Percentiles rank a stretch among this genome's conserved stretches.
Conservation (phyloP, 345 rosid species). For the Gossypium thurberi region DNA sequence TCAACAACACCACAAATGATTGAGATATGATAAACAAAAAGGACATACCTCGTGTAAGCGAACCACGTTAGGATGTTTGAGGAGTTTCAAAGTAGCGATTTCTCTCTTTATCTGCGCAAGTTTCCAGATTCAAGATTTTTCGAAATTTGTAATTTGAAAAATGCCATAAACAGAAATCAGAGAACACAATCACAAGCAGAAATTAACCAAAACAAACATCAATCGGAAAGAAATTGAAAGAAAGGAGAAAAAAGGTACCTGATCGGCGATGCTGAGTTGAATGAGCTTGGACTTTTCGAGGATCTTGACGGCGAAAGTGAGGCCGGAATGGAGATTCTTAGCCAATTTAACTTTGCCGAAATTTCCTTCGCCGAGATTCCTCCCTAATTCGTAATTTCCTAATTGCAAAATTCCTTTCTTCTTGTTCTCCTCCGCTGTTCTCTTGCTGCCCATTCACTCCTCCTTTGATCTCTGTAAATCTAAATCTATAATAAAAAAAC, state of each 20-base stretch:
- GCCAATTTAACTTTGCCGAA: slow-evolving; percentile 89
- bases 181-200: not conserved
- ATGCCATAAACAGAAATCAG: not conserved
- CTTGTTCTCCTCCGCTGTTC: slow-evolving; percentile 10
- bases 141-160: not conserved
- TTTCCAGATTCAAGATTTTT: not conserved
- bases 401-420: slow-evolving; percentile 58
- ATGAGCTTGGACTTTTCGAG: slow-evolving; percentile 63
- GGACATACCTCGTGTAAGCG: slow-evolving; percentile 67
- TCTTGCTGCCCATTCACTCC: slow-evolving; percentile 28
- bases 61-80: slow-evolving; percentile 87
- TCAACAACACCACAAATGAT: not conserved
- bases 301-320: slow-evolving; percentile 70
- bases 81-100: slow-evolving; percentile 78
- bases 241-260: slow-evolving; percentile 30
- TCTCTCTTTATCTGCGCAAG: slow-evolving; percentile 74
- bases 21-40: not conserved
- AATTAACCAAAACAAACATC: not conserved
- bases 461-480: not conserved
- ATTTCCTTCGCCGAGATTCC: slow-evolving; percentile 91
- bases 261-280: slow-evolving; percentile 66
- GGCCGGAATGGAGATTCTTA: slow-evolving; percentile 52
- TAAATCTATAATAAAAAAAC: not conserved
- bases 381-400: slow-evolving; percentile 86
- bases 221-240: not conserved